Conservation (phyloP, 345 rosid species). For the Heritiera littoralis region DNA sequence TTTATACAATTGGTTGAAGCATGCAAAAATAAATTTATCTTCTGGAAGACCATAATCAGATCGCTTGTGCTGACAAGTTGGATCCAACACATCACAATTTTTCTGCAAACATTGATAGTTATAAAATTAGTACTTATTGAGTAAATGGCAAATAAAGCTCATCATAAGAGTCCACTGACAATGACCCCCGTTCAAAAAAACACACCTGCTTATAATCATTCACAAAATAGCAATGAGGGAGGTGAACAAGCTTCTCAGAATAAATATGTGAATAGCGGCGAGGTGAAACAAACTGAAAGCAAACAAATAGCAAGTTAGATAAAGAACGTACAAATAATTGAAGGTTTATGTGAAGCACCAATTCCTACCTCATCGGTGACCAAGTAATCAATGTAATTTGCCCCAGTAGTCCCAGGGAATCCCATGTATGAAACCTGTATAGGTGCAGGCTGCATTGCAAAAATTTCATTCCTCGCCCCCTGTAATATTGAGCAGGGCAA, state of each 20-base stretch:
- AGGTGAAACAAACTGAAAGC: conserved; percentile 92
- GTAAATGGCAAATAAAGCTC: neutral
- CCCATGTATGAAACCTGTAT: conserved; percentile 99
- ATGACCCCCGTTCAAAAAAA: neutral
- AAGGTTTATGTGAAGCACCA: neutral
- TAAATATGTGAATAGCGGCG: conserved; percentile 67
- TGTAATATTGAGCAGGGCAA: conserved; percentile 31
- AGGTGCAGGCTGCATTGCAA: conserved; percentile 98
- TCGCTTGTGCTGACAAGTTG: conserved; percentile 68
- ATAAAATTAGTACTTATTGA: neutral
- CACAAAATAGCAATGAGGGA: conserved; percentile 97
- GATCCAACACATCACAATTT: conserved; percentile 86
- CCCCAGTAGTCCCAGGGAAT: conserved; percentile 98
- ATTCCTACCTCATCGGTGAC: conserved; percentile 89
- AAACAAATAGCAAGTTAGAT: conserved; percentile 24
- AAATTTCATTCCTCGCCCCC: conserved; percentile 99
- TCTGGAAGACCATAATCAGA: conserved; percentile 94
- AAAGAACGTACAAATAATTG: neutral
- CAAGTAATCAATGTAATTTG: conserved; percentile 87
- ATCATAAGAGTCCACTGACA: neutral
- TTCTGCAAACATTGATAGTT: conserved; percentile 50
- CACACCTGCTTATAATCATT: conserved; percentile 95
- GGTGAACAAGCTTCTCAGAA: conserved; percentile 95
- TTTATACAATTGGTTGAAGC: conserved; percentile 97
- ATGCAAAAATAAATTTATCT: conserved; percentile 94